Conservation (phyloP, 345 rosid species). For the Brassica napus region DNA sequence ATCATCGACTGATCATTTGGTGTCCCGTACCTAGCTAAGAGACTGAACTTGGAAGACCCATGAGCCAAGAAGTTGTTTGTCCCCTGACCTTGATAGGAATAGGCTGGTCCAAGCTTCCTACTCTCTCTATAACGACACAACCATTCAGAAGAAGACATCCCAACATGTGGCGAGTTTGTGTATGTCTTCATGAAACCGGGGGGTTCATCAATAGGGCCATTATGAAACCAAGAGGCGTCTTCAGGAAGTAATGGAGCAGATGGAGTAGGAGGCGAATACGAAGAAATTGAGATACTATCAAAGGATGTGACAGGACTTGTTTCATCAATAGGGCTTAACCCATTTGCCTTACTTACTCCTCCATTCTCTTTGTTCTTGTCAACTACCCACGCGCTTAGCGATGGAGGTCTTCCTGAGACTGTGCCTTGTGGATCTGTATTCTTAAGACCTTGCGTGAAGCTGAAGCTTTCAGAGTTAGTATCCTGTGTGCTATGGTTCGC, state of each 20-base stretch:
- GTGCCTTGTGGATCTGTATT: slow-evolving; percentile 43
- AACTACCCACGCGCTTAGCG: slow-evolving; percentile 82
- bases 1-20: slow-evolving; percentile 49
- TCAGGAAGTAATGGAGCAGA: slow-evolving; percentile 93
- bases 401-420: slow-evolving; percentile 75
- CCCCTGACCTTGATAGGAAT: slow-evolving; percentile 43
- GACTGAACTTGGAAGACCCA: slow-evolving; percentile 47
- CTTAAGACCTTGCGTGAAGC: slow-evolving; percentile 50
- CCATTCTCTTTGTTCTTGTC: slow-evolving; percentile 42
- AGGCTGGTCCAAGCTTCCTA: slow-evolving; percentile 50
- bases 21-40: slow-evolving; percentile 51
- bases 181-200: slow-evolving; percentile 44
- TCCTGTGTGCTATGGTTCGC: slow-evolving; percentile 56
- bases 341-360: slow-evolving; percentile 26
- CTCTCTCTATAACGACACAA: slow-evolving; percentile 83
- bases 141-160: slow-evolving; percentile 90
- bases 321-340: slow-evolving; percentile 61
- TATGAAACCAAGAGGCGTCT: slow-evolving; percentile 61
- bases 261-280: slow-evolving; percentile 66
- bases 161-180: slow-evolving; percentile 41
- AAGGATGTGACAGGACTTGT: slow-evolving; percentile 49
- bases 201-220: slow-evolving; percentile 33
- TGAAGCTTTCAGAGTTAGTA: slow-evolving; percentile 45
- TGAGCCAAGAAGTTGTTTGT: slow-evolving; percentile 36
- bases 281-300: slow-evolving; percentile 52